Conservation (phyloP, 164 flowering plant genomes). For the Taxillus chinensis region DNA sequence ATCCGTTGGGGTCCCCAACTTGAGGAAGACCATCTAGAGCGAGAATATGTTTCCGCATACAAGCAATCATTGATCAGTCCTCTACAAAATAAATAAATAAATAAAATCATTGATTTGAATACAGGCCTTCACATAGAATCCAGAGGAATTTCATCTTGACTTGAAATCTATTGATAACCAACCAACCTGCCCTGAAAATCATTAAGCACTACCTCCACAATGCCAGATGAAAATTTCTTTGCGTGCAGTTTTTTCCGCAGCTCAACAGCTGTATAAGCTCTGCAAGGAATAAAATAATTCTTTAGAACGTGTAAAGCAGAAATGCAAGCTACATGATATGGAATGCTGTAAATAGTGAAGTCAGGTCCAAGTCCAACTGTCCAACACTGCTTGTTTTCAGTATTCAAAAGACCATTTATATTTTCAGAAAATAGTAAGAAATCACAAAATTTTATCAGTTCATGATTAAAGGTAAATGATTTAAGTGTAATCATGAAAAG, state of each 20-base stretch:
- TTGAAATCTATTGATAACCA: neutral
- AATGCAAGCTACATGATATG: no score
- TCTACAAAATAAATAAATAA: constrained; percentile 25
- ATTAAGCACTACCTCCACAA: constrained; percentile 36
- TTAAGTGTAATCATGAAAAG: no score
- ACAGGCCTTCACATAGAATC: neutral
- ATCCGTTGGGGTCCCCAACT: constrained; percentile 88
- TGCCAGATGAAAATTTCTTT: constrained; percentile 34
- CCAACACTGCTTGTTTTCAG: no score
- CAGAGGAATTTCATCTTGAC: neutral
- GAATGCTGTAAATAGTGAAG: no score
- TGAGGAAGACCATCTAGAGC: constrained; percentile 70
- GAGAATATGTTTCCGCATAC: constrained; percentile 82
- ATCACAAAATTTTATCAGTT: no score
- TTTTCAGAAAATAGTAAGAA: no score
- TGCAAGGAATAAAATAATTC: constrained; percentile 16
- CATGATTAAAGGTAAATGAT: no score
- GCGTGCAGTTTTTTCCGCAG: constrained; percentile 65
- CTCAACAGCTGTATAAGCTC: constrained; percentile 68
- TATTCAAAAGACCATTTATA: no score
- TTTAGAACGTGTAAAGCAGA: neutral
- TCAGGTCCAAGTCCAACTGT: no score
- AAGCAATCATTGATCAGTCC: constrained; percentile 70
- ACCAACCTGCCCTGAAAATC: constrained; percentile 54
- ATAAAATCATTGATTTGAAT: neutral